Percentiles rank a stretch among this genome's conserved stretches.
These are phyloP conservation scores for Xylaria sp. DNA, from an alignment of 2,329 filamentous ascomycete genomes.

Conservation along the genomic window DNA sequence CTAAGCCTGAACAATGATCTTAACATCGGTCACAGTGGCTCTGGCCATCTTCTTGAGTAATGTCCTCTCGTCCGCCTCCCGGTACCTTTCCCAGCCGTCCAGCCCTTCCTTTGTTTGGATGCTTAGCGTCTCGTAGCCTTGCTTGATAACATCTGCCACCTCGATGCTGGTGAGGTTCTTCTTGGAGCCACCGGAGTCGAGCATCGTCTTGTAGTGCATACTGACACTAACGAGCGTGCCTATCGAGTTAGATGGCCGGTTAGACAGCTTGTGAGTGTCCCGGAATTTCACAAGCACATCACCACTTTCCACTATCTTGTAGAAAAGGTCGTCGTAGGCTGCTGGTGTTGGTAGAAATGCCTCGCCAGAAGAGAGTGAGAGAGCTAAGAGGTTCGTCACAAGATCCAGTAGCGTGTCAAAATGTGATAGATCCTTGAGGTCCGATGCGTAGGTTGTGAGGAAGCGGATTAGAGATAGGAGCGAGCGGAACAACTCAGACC, in stretches of 20 bases:
- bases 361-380: slow-evolving; percentile 85
- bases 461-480: slow-evolving; percentile 88
- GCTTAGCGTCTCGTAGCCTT: slow-evolving; percentile 92
- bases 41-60: slow-evolving; percentile 87
- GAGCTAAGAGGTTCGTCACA: slow-evolving; percentile 79
- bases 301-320: slow-evolving; percentile 93
- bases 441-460: slow-evolving; percentile 80
- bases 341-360: slow-evolving; percentile 85
- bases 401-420: slow-evolving; percentile 76
- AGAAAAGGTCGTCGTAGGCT: slow-evolving; percentile 95
- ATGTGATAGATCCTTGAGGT: slow-evolving; percentile 69
- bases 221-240: slow-evolving; percentile 82
- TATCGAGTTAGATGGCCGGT: slow-evolving; percentile 69
- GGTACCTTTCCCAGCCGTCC: slow-evolving; percentile 82
- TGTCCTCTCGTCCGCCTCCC: slow-evolving; percentile 83
- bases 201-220: slow-evolving; percentile 82
- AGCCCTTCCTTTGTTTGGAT: slow-evolving; percentile 87
- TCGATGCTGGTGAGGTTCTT: slow-evolving; percentile 79
- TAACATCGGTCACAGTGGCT: slow-evolving; percentile 68
- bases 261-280: slow-evolving; percentile 68
- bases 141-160: slow-evolving; percentile 89
- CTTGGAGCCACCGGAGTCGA: slow-evolving; percentile 56
- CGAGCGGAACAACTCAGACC: slow-evolving; percentile 92
- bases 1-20: slow-evolving; percentile 51
- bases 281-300: slow-evolving; percentile 82